These are phyloP conservation scores for Vitis hybrid DNA, from an alignment of 177 flowering plant genomes.

Conservation along the genomic window DNA sequence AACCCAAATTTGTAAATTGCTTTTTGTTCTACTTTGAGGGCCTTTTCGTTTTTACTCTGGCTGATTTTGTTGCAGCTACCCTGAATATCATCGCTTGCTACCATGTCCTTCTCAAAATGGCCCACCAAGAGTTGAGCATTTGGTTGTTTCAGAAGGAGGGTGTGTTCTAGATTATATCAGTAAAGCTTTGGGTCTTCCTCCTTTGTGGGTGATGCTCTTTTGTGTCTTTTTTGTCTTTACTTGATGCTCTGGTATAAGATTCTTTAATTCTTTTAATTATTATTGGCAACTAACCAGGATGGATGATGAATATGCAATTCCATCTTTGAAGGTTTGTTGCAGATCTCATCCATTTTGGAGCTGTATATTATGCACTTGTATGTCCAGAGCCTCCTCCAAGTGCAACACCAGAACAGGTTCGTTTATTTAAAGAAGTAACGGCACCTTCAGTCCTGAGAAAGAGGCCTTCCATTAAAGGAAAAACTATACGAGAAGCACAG, in stretches of 20 bases:
- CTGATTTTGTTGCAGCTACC: conserved; percentile 41
- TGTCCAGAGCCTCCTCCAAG: conserved; percentile 87
- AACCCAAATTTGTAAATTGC: too few species aligned
- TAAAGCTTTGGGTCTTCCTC: conserved; percentile 73
- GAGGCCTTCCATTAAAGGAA: conserved; percentile 80
- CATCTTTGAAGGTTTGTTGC: conserved; percentile 77
- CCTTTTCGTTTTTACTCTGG: conserved; percentile 6
- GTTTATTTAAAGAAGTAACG: conserved; percentile 63
- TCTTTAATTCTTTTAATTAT: conserved; percentile 6
- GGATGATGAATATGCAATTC: conserved; percentile 25
- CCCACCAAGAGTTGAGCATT: conserved; percentile 82
- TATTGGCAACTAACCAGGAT: conserved; percentile 4
- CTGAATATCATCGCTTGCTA: conserved; percentile 71
- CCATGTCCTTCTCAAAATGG: conserved; percentile 75
- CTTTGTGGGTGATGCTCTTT: conserved; percentile 56
- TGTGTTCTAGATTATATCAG: conserved; percentile 69
- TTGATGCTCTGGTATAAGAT: conserved; percentile 3
- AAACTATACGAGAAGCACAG: conserved; percentile 87
- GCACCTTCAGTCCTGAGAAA: conserved; percentile 58
- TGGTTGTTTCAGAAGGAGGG: conserved; percentile 83
- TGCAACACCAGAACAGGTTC: conserved; percentile 81
- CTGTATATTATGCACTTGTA: conserved; percentile 90
- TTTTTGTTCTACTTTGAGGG: too few species aligned
- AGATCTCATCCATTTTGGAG: conserved; percentile 96
- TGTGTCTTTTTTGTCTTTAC: neutral